phyloP scores from a whole-genome alignment of 148 eudicot genomes.

The Chenopodium album region DNA sequence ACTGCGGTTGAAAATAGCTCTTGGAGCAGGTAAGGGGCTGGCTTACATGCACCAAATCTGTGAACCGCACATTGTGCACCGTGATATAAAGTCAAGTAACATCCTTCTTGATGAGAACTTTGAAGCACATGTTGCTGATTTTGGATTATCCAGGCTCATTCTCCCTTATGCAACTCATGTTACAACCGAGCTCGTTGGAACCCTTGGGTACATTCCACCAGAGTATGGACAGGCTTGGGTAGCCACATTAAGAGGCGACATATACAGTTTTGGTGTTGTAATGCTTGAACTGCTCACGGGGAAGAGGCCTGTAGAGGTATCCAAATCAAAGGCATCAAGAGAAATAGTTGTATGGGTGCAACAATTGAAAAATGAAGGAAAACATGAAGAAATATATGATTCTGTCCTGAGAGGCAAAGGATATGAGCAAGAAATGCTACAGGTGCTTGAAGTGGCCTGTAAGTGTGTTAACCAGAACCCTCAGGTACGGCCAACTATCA shows the following conservation, averaged over 20 bases:
- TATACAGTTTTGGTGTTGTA: slow-evolving; percentile 91
- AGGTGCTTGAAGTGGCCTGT: slow-evolving; percentile 78
- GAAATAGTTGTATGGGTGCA: slow-evolving; percentile 84
- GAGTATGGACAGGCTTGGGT: slow-evolving; percentile 89
- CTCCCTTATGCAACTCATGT: slow-evolving; percentile 84
- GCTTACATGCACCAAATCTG: slow-evolving; percentile 92
- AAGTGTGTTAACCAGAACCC: slow-evolving; percentile 75
- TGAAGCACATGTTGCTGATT: slow-evolving; percentile 88
- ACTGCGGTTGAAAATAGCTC: slow-evolving; percentile 60
- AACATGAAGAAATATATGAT: slow-evolving; percentile 64
- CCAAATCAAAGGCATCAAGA: slow-evolving; percentile 62
- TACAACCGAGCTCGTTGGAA: slow-evolving; percentile 90
- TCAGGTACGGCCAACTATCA: slow-evolving; percentile 69
- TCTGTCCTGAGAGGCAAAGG: slow-evolving; percentile 61
- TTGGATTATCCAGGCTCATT: slow-evolving; percentile 79
- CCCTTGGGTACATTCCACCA: slow-evolving; percentile 92
- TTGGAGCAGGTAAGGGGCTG: slow-evolving; percentile 73
- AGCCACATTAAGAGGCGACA: slow-evolving; percentile 89
- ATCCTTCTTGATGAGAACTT: slow-evolving; percentile 84
- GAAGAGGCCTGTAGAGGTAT: slow-evolving; percentile 76
- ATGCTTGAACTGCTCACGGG: slow-evolving; percentile 86
- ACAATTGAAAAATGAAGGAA: slow-evolving; percentile 69
- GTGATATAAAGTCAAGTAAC: slow-evolving; percentile 91
- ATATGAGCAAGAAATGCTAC: slow-evolving; percentile 73
- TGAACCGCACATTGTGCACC: slow-evolving; percentile 91